Conservation (phyloP, 805 yeast species). For the Saturnispora saitoi region DNA sequence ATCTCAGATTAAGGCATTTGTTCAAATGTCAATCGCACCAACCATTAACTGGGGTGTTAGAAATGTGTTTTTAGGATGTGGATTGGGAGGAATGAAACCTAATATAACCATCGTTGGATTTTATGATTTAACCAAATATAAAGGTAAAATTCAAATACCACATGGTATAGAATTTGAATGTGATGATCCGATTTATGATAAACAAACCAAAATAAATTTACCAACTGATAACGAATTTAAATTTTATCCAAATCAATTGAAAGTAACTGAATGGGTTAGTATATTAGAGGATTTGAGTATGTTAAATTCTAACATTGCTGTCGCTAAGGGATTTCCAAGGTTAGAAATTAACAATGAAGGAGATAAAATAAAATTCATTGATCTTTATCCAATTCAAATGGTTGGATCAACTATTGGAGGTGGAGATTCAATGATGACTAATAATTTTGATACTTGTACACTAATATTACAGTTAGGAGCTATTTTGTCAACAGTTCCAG, state of each 20-base stretch:
- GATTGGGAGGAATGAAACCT: constrained; percentile 98
- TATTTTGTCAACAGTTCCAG: constrained; percentile 84
- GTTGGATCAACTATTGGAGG: constrained; percentile 66
- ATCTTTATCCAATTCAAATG: constrained; percentile 95
- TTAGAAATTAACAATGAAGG: constrained; percentile 37
- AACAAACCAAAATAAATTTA: constrained; percentile 20
- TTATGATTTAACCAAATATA: constrained; percentile 45
- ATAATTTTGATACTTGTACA: constrained; percentile 94
- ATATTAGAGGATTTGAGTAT: constrained; percentile 82
- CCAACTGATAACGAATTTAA: constrained; percentile 64
- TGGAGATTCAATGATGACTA: constrained; percentile 58
- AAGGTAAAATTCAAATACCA: constrained; percentile 14
- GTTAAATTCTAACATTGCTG: constrained; percentile 86
- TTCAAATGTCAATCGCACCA: constrained; percentile 85
- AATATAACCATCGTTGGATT: constrained; percentile 90
- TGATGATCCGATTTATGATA: constrained; percentile 15
- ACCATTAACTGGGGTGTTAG: constrained; percentile 91
- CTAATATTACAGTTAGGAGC: constrained; percentile 90
- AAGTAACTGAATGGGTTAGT: constrained; percentile 82
- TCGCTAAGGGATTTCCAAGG: constrained; percentile 77
- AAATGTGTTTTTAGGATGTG: constrained; percentile 85
- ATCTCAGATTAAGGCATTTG: constrained; percentile 80
- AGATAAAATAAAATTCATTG: constrained; percentile 49
- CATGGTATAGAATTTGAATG: constrained; percentile 21
- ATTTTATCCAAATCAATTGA: constrained; percentile 52